Evolutionary conservation across 164 flowering plant species (phyloP).

Genomic region (Houttuynia cordata): DNA sequence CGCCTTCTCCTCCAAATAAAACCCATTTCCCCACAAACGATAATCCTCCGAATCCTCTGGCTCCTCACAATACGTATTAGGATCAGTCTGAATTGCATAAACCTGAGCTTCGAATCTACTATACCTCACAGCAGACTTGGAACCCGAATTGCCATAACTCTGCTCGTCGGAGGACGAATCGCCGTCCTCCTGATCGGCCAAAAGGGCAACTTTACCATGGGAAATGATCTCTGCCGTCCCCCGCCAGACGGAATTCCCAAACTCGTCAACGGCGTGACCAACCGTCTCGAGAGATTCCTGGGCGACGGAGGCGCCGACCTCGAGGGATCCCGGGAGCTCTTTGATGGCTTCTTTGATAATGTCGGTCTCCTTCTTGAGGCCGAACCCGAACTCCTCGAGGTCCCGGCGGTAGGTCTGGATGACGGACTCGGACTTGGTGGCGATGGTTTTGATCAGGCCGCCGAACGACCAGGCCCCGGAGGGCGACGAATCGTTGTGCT

Average conservation of each 20-base stretch:
- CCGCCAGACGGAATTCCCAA: conserved; percentile 54
- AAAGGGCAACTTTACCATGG: conserved; percentile 41
- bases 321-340: conserved; percentile 59
- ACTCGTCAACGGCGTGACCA: conserved; percentile 64
- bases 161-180: conserved; percentile 13
- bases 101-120: conserved; percentile 56
- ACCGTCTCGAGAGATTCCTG: conserved; percentile 70
- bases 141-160: conserved; percentile 2
- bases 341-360: conserved; percentile 48
- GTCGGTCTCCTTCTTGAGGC: conserved; percentile 54
- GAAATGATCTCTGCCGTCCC: conserved; percentile 53
- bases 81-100: conserved; percentile 36
- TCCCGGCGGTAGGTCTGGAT: conserved; percentile 60
- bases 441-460: conserved; percentile 43
- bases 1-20: conserved; percentile 38
- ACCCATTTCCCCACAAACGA: conserved; percentile 49
- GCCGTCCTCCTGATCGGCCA: conserved; percentile 19
- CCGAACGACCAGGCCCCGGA: conserved; percentile 44
- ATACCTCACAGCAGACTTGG: conserved; percentile 21
- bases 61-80: conserved; percentile 39
- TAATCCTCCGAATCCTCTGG: conserved; percentile 56
- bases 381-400: conserved; percentile 64
- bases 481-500: conserved; percentile 5
- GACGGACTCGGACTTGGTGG: conserved; percentile 59
- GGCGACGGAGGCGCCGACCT: conserved; percentile 60